Percentiles rank a stretch among this genome's conserved stretches.
Conservation (phyloP, 2,329 filamentous ascomycete species). For the Paecilomyces sp. region DNA sequence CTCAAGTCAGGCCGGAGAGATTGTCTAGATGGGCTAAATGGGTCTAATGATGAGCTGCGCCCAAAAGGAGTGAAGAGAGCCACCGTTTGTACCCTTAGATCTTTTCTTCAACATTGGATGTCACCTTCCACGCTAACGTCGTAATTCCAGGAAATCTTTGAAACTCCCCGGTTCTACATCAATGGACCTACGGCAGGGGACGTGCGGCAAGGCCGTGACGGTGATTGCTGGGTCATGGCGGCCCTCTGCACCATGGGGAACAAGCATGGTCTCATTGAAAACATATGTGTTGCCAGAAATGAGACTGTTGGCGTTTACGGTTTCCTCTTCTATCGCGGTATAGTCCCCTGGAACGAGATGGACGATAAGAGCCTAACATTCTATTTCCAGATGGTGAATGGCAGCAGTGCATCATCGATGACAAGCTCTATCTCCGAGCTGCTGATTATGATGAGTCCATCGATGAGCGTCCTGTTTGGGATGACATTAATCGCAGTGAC, state of each 20-base stretch:
- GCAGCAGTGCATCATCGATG: conserved; percentile 86
- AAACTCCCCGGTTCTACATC: conserved; percentile 67
- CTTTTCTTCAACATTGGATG: conserved; percentile 11
- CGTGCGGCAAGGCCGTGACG: conserved; percentile 68
- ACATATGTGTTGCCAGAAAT: conserved; percentile 65
- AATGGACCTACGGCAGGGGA: conserved; percentile 71
- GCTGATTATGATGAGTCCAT: conserved; percentile 75
- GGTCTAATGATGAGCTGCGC: conserved; percentile 30
- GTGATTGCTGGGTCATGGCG: conserved; percentile 83
- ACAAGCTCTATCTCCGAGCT: conserved; percentile 78
- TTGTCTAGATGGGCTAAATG: conserved; percentile 44
- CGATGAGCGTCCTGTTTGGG: conserved; percentile 64
- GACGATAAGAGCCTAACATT: not conserved
- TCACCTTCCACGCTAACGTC: not conserved
- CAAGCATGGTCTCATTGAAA: conserved; percentile 63
- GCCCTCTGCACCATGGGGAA: conserved; percentile 71
- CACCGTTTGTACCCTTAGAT: conserved; percentile 30
- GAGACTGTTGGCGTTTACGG: conserved; percentile 73
- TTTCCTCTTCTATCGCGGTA: conserved; percentile 70
- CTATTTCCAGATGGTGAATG: conserved; percentile 64
- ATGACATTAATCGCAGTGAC: conserved; percentile 67
- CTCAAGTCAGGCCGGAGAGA: conserved; percentile 53
- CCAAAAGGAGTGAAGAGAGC: conserved; percentile 72
- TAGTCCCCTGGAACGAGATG: conserved; percentile 6
- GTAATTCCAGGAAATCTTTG: conserved; percentile 62